phyloP scores from a whole-genome alignment of 1,284 basidiomycete species.

The Hymenochaete sp. region DNA sequence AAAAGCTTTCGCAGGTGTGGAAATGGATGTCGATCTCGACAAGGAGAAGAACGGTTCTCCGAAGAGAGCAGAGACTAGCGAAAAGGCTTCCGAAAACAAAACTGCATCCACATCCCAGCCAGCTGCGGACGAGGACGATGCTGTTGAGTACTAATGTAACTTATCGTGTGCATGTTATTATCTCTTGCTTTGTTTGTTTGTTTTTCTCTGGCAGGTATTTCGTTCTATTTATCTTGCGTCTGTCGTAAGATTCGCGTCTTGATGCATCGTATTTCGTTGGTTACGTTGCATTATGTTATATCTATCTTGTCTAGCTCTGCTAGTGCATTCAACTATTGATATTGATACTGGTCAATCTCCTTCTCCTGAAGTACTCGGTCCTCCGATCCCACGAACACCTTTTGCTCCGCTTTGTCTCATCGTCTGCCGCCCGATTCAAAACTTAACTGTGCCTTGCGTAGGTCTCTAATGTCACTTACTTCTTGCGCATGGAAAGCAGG shows the following conservation, averaged over 20 bases:
- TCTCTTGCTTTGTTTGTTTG: conserved; percentile 9
- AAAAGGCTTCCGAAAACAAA: conserved; percentile 15
- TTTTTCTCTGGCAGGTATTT: conserved; percentile 9
- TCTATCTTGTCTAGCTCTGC: conserved; percentile 1
- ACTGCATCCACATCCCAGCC: conserved; percentile 25
- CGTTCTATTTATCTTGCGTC: conserved; percentile 1
- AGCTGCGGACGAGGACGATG: conserved; percentile 46
- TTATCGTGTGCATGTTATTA: no score
- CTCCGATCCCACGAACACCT: no score
- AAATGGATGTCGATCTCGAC: conserved; percentile 1
- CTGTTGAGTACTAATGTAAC: conserved; percentile 52
- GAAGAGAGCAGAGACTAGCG: neutral
- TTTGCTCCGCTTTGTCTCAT: no score
- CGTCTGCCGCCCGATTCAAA: no score
- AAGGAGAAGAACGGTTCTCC: neutral
- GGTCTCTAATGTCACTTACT: no score
- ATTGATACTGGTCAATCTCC: no score
- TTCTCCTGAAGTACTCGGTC: no score
- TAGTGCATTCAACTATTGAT: no score
- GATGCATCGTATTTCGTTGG: neutral
- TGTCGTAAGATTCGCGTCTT: no score
- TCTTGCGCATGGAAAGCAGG: no score
- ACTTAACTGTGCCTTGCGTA: no score
- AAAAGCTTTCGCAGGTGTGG: conserved; percentile 23
- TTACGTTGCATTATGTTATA: neutral